Evolutionary conservation across 495 filamentous ascomycete species (phyloP).

Genomic region (Neurospora discreta): DNA sequence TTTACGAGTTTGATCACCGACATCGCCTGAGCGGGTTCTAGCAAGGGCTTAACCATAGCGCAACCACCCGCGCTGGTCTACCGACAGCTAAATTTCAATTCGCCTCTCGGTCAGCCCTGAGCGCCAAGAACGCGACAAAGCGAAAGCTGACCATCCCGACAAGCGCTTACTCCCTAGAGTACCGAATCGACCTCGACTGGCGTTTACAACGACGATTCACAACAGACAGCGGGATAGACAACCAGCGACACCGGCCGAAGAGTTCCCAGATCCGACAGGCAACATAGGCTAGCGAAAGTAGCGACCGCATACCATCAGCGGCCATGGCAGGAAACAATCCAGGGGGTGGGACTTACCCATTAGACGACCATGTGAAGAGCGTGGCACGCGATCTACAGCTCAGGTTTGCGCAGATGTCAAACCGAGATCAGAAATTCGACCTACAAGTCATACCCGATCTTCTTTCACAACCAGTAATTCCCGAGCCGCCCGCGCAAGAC

Average conservation of each 20-base stretch:
- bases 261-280: not conserved
- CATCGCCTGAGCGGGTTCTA: not conserved
- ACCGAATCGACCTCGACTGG: not conserved
- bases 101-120: not conserved
- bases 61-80: not conserved
- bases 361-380: not conserved
- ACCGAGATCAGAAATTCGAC: not conserved
- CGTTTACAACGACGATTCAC: not conserved
- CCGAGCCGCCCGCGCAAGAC: slow-evolving; percentile 45
- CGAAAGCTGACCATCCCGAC: not conserved
- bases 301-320: not conserved
- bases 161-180: not conserved
- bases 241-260: not conserved
- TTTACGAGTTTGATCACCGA: not conserved
- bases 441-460: not conserved
- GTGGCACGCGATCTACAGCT: not conserved
- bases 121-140: not conserved
- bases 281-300: not conserved
- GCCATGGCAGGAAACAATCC: not conserved
- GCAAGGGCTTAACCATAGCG: not conserved
- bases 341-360: not conserved
- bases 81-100: not conserved
- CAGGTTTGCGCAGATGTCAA: not conserved
- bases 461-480: not conserved
- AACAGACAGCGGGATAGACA: not conserved